Evolutionary conservation across 371 early-diverging fungal species (phyloP), one percentile per base, ranked within the genome.

Genomic region (Caulochytrium protostelioides): DNA sequence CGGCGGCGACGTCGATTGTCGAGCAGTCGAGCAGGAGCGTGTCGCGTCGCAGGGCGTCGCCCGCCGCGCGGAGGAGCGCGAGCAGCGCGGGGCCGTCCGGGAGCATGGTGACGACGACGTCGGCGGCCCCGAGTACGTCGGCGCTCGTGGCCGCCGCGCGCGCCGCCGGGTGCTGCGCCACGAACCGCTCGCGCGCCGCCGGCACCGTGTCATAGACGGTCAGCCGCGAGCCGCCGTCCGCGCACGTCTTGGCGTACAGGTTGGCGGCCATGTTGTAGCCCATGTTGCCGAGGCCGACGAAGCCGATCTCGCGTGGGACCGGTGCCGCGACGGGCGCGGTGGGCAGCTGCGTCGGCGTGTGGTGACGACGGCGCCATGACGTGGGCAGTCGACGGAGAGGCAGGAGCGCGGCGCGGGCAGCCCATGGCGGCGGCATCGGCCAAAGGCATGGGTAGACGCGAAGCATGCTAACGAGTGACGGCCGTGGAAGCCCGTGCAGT

Each of bases 251-350:
- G 16, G 33, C 37, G 43, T 60, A 65, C 13, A 92, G 59, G 50
- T 94, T 89, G 41, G 59, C 65, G 35, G 89, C 90, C 94, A 94
- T 94, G 30, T 52, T 51, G 37, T 35, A 59, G 14, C 67, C 85
- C 95, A 94, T 94, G 54, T 85, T 81, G 6, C 95, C 95, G 19
- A 94, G 68, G 7, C 95, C 95, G 32, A 91, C 79, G 45, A 94
- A 83, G 8, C 95, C 95, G 30, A 62, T 48, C n/a, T n/a, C n/a
- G n/a, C n/a, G n/a, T n/a, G n/a, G n/a, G n/a, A n/a, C n/a, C n/a
- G n/a, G n/a, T n/a, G n/a, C n/a, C n/a, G n/a, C n/a, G n/a, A n/a
- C n/a, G n/a, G n/a, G n/a, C n/a, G n/a, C n/a, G n/a, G n/a, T n/a
- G n/a, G n/a, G n/a, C n/a, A n/a, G n/a, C n/a, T n/a, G n/a, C n/a